phyloP scores from a whole-genome alignment of 257 asterid species.

The Pogostemon cablin region DNA sequence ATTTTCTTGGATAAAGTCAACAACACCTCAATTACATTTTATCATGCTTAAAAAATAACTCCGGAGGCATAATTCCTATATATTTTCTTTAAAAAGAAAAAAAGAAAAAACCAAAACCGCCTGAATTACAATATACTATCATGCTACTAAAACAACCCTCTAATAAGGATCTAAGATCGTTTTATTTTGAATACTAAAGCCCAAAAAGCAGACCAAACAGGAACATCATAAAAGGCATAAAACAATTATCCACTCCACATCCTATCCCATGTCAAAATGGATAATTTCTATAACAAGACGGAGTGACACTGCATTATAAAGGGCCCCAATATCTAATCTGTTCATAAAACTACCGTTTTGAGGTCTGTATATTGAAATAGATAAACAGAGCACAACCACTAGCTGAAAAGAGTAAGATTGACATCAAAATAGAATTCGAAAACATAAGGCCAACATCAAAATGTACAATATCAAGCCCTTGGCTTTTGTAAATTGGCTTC shows the following conservation, averaged over 20 bases:
- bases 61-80: too few species aligned
- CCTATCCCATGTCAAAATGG: neutral
- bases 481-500: neutral
- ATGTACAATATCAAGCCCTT: neutral
- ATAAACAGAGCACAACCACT: neutral
- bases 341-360: neutral
- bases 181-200: slow-evolving; percentile 3
- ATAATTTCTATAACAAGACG: too few species aligned
- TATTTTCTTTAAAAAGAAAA: too few species aligned
- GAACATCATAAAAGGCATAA: neutral
- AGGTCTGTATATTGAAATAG: neutral
- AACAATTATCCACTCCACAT: neutral
- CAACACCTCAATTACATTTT: neutral
- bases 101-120: too few species aligned
- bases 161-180: slow-evolving; percentile 10
- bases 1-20: neutral
- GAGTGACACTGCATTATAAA: too few species aligned
- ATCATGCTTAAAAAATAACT: slow-evolving; percentile 2
- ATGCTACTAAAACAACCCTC: neutral
- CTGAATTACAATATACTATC: too few species aligned
- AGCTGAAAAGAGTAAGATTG: neutral
- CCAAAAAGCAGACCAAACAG: neutral
- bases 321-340: neutral
- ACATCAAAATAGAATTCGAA: neutral
- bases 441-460: neutral